Evolutionary conservation across 2,329 filamentous ascomycete genomes (phyloP).

Genomic region (Cercospora sp.): DNA sequence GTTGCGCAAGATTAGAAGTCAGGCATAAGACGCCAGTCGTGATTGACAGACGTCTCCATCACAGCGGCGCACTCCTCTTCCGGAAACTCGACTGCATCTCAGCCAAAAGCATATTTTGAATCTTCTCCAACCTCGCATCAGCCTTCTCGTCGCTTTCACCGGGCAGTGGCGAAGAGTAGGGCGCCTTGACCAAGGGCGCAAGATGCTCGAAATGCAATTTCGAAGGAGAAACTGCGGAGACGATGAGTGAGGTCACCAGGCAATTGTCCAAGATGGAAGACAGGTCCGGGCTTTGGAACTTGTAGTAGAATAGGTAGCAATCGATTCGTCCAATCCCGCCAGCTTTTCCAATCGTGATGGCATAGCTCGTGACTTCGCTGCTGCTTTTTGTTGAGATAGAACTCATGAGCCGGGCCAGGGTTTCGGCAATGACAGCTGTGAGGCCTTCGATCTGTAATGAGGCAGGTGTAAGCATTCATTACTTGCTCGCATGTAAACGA

Average conservation of each 20-base stretch:
- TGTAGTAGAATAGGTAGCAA: conserved; percentile 23
- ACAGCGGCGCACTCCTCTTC: neutral
- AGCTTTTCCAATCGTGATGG: conserved; percentile 12
- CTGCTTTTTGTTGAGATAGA: conserved; percentile 11
- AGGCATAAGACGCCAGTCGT: neutral
- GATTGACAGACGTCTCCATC: neutral
- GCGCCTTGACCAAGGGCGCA: neutral
- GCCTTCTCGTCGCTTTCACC: conserved; percentile 7
- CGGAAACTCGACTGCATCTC: neutral
- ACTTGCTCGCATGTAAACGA: neutral
- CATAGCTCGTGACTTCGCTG: conserved; percentile 19
- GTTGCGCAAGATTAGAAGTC: neutral
- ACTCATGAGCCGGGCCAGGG: conserved; percentile 1
- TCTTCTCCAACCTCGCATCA: conserved; percentile 5
- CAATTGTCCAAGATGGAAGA: conserved; percentile 11
- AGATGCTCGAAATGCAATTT: conserved; percentile 10
- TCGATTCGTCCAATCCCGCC: conserved; percentile 17
- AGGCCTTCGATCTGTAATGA: conserved; percentile 16
- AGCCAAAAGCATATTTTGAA: conserved; percentile 4
- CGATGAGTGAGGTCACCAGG: conserved; percentile 15
- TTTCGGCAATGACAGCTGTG: conserved; percentile 3
- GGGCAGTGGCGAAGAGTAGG: conserved; percentile 13
- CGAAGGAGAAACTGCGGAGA: conserved; percentile 11
- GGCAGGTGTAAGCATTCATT: neutral
- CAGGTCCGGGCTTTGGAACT: conserved; percentile 11